Evolutionary conservation across 2,329 filamentous ascomycete species (phyloP), one percentile per base, ranked within the genome.

Genomic region (Aspergillus ustus): DNA sequence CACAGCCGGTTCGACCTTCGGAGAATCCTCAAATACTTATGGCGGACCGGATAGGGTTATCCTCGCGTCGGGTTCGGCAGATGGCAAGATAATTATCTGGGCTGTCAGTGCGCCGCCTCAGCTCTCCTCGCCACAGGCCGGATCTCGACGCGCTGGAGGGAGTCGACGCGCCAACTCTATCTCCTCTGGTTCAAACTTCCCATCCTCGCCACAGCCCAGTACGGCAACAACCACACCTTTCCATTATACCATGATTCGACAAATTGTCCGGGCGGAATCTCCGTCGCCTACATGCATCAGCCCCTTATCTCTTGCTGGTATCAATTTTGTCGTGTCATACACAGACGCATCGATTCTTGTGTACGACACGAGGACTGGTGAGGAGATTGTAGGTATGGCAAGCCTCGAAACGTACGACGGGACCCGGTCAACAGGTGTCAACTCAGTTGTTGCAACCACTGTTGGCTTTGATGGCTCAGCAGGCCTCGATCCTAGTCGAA

Each of bases 321-420:
- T 96, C 70, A 90, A 89, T 5, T 98, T 99, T 76, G 92, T 97
- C 1, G 95, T 97, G 2, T 92, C 92, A 20, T 99, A 96, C 76
- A 87, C 91, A 0, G 93, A 99, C 76, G 92, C 94, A 2, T 89
- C 92, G 1, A 91, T 97, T 56, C 82, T 98, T 17, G 90, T 98
- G 19, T 99, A 94, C 75, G 93, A 98, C 74, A 97, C 94, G 1
- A 84, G 92, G 66, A 93, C 91, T 0, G 95, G 93, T 51, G 95
- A 98, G 76, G 92, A 96, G 72, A 87, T 97, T 44, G 92, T 93
- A 34, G 88, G 88, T 51, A 98, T 99, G 94, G 92, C 92, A 40
- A 97, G 93, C 73, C 82, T 91, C 52, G 95, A 98, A 77, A 98
- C 94, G 0, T 98, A 97, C 69, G 91, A 99, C 70, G 91, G 91